phyloP scores from a whole-genome alignment of 345 rosid species.

The Corchorus capsularis region DNA sequence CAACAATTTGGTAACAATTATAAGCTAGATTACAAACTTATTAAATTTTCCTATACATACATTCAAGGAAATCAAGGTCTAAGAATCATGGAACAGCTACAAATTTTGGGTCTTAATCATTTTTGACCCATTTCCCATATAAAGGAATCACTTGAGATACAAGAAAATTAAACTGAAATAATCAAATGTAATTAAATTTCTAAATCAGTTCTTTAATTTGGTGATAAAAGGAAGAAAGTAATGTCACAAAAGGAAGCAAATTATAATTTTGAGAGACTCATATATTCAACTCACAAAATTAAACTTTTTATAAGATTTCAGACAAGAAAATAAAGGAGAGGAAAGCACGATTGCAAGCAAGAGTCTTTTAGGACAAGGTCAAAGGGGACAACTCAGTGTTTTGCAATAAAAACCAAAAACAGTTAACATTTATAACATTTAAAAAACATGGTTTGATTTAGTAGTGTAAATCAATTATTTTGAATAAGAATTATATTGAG shows the following conservation, averaged over 20 bases:
- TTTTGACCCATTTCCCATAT: too few relatives aligned
- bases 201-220: neutral
- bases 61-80: too few relatives aligned
- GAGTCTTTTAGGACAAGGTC: neutral
- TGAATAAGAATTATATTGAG: conserved; percentile 15
- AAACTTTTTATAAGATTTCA: neutral
- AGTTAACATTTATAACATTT: neutral
- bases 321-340: neutral
- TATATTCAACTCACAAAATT: neutral
- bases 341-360: conserved; percentile 5
- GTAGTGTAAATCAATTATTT: neutral
- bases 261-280: neutral
- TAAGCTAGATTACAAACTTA: neutral
- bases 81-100: neutral
- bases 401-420: neutral
- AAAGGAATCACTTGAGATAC: too few relatives aligned
- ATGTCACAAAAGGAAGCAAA: neutral
- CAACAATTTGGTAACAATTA: too few relatives aligned
- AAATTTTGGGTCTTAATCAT: too few relatives aligned
- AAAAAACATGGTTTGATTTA: neutral
- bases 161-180: neutral
- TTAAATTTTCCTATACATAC: too few relatives aligned
- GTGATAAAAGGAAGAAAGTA: neutral
- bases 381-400: neutral
- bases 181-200: neutral